A percentile compares a stretch with the other conserved stretches of the same genome.
These are phyloP conservation scores for Euphorbia peplus DNA, from an alignment of 345 rosid species.

Conservation along the genomic window DNA sequence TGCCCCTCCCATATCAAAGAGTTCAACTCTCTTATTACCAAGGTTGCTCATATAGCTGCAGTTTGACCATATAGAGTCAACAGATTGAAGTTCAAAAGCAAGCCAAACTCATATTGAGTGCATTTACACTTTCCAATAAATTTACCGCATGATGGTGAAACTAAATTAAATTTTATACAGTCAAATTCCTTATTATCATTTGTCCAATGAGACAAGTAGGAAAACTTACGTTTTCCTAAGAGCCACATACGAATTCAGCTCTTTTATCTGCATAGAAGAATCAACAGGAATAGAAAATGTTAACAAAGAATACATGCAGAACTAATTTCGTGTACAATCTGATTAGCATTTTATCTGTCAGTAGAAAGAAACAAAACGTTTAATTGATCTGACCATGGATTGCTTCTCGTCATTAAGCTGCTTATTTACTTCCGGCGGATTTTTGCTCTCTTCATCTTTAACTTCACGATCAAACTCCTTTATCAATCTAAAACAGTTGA, in stretches of 20 bases:
- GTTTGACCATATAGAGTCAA: constrained; percentile 15
- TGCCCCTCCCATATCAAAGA: constrained; percentile 87
- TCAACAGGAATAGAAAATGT: background rate
- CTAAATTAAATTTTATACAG: background rate
- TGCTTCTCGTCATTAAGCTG: constrained; percentile 96
- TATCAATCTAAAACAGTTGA: constrained; percentile 56
- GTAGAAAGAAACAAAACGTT: background rate
- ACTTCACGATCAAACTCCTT: constrained; percentile 89
- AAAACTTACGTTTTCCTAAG: constrained; percentile 84
- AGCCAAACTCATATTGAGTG: background rate
- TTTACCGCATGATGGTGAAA: background rate
- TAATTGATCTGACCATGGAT: constrained; percentile 65
- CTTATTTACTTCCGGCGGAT: constrained; percentile 76
- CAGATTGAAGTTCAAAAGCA: constrained; percentile 11
- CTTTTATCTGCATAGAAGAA: constrained; percentile 68
- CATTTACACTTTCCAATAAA: background rate
- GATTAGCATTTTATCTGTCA: background rate
- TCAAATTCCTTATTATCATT: background rate
- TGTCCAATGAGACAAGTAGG: background rate
- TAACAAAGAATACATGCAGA: background rate
- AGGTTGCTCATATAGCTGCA: constrained; percentile 84
- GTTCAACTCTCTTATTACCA: constrained; percentile 88
- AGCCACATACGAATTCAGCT: constrained; percentile 88
- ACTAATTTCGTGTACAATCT: background rate
- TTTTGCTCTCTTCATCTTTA: constrained; percentile 76